A percentile compares a stretch with the other conserved stretches of the same genome.
These are phyloP conservation scores for Oryza rufipogon DNA, from an alignment of 176 grass and related monocot species.

Conservation along the genomic window DNA sequence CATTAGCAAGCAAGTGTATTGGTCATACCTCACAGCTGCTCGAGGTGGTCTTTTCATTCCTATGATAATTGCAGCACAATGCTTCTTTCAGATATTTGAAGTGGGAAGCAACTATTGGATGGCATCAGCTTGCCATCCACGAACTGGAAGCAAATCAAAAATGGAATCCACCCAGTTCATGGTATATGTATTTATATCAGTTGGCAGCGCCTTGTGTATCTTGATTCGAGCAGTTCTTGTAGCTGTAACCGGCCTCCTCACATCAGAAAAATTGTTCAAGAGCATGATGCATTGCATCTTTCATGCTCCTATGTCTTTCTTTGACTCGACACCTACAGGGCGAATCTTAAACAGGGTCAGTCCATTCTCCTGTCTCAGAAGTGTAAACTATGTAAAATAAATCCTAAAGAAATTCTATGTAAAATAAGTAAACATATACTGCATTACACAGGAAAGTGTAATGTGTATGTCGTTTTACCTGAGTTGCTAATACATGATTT, in stretches of 20 bases:
- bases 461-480: neutral
- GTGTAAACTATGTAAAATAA: neutral
- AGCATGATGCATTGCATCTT: slow-evolving; percentile 80
- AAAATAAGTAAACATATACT: neutral
- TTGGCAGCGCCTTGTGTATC: slow-evolving; percentile 67
- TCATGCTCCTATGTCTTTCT: slow-evolving; percentile 95
- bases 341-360: slow-evolving; percentile 91
- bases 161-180: slow-evolving; percentile 65
- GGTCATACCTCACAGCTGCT: slow-evolving; percentile 76
- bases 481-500: neutral
- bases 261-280: slow-evolving; percentile 82
- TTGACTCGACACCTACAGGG: slow-evolving; percentile 93
- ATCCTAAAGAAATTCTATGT: neutral
- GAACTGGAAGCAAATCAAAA: slow-evolving; percentile 46
- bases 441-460: neutral
- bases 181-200: slow-evolving; percentile 72
- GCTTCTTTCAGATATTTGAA: slow-evolving; percentile 79
- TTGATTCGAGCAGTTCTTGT: slow-evolving; percentile 61
- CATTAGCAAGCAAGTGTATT: slow-evolving; percentile 84
- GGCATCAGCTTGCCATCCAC: slow-evolving; percentile 78
- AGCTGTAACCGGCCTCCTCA: slow-evolving; percentile 53
- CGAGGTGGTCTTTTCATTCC: slow-evolving; percentile 73
- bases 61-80: slow-evolving; percentile 63
- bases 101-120: slow-evolving; percentile 98
- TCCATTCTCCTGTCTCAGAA: neutral